A percentile compares a stretch with the other conserved stretches of the same genome.
Evolutionary conservation across 495 filamentous ascomycete species (phyloP).

Genomic region (Halenospora varia): DNA sequence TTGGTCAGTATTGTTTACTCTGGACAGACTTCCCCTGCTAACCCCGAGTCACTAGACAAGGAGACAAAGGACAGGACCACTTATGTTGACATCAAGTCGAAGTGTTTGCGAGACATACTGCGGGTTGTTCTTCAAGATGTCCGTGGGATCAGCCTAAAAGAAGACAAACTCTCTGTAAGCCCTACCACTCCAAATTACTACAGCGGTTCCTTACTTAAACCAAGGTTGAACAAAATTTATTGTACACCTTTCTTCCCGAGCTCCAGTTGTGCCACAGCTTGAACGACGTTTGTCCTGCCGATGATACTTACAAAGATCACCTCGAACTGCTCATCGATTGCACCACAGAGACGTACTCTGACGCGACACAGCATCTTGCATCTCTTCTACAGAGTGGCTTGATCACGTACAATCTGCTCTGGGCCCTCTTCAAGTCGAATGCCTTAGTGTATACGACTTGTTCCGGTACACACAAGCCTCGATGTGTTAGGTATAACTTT

Average conservation of each 20-base stretch:
- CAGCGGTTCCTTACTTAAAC: neutral
- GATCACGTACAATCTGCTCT: conserved; percentile 45
- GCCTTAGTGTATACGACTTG: conserved; percentile 38
- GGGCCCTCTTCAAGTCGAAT: conserved; percentile 41
- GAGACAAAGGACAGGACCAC: neutral
- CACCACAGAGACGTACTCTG: conserved; percentile 32
- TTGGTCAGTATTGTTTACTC: neutral
- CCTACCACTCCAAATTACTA: neutral
- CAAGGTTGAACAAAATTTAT: conserved; percentile 28
- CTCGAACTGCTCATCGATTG: conserved; percentile 37
- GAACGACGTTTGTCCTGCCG: too few species aligned
- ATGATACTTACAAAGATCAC: too few species aligned
- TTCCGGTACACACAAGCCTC: conserved; percentile 24
- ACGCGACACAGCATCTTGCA: conserved; percentile 31
- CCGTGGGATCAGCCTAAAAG: conserved; percentile 4
- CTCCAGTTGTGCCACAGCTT: neutral
- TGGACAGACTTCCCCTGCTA: neutral
- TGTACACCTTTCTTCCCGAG: conserved; percentile 30
- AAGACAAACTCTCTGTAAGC: conserved; percentile 19
- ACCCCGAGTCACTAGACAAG: neutral
- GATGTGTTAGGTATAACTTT: conserved; percentile 26
- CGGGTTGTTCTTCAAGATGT: conserved; percentile 11
- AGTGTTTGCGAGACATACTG: conserved; percentile 10
- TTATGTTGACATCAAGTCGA: conserved; percentile 12
- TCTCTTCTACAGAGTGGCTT: conserved; percentile 36